Evolutionary conservation across 78 protist species (phyloP), one percentile per base, ranked within the genome.

Genomic region (Trichosphaerium sp.): DNA sequence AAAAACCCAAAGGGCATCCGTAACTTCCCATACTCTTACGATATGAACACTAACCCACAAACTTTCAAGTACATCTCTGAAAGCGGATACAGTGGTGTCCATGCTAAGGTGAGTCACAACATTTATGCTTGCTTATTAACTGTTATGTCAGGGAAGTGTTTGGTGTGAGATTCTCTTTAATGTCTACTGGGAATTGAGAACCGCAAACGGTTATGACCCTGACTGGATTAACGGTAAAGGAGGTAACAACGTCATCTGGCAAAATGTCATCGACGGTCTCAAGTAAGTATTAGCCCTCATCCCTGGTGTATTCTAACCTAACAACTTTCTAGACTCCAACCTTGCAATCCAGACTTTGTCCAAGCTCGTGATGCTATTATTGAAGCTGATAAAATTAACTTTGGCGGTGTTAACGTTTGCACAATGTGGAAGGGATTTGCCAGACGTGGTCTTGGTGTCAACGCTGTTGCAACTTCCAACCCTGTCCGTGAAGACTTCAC

Each of bases 381-480:
- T 26, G 31, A 3, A 35, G 66, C 66, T 2, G 66, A 61, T 31
- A 10, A 11, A 38, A 10, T 61, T 35, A 61, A 61, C 66, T 15
- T 43, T 49, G 6, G 28, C 44, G 66, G 66, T 28, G 44, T 25
- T 35, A 37, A 37, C 44, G 1, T 4, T 35, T 61, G 66, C 47
- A 25, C 3, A 23, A 1, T 34, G 41, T 61, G 66, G 66, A 44
- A 31, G 35, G 54, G 42, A 25, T 61, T 61, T 6, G 66, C 66
- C 39, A 6, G n/a, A 26, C 66, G 66, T 49, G 66, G 66, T 12
- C 66, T 61, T 49, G 66, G 66, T 38, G 63, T 7, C 63, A 28
- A 18, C 63, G 63, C 63, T 23, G 34, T 18, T 41, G 6, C 2
- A 18, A 21, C 3, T 4, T n/a, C n/a, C n/a, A 4, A 7, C 26